phyloP scores from a whole-genome alignment of 176 grass and related monocot genomes.

The Cocos nucifera region DNA sequence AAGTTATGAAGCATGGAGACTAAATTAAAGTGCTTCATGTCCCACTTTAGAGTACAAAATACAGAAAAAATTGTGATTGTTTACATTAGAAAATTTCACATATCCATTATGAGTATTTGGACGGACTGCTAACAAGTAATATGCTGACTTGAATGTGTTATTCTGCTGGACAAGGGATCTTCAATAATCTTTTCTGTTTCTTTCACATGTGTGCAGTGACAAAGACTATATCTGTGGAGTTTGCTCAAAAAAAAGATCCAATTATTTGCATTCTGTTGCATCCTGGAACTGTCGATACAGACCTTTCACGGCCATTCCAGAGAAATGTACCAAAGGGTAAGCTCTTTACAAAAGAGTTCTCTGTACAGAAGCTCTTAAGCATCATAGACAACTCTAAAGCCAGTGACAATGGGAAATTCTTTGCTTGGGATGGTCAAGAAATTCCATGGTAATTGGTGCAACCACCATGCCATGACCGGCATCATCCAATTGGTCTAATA shows the following conservation, averaged over 20 bases:
- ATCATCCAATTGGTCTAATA: too few species aligned
- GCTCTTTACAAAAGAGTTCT: constrained; percentile 70
- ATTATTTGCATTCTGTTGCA: constrained; percentile 75
- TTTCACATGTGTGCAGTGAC: constrained; percentile 49
- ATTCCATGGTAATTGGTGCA: constrained; percentile 46
- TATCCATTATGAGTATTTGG: too few species aligned
- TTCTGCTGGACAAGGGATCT: too few species aligned
- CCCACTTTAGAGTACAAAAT: too few species aligned
- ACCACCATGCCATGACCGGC: too few species aligned
- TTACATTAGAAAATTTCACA: too few species aligned
- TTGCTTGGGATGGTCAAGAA: constrained; percentile 80
- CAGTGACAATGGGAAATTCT: constrained; percentile 80
- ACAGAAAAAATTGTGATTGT: too few species aligned
- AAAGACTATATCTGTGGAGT: constrained; percentile 64
- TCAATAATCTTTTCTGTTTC: too few species aligned
- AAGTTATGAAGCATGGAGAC: too few species aligned
- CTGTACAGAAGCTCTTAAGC: constrained; percentile 53
- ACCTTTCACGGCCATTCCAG: constrained; percentile 75
- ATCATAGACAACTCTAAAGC: constrained; percentile 54
- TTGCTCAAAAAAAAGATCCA: constrained; percentile 54
- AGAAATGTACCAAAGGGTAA: constrained; percentile 61
- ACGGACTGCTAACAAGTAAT: too few species aligned
- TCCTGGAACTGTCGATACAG: constrained; percentile 83
- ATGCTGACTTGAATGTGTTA: too few species aligned
- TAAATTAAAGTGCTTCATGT: too few species aligned